Percentiles rank a stretch among this genome's conserved stretches.
These are phyloP conservation scores for Typha latifolia DNA, from an alignment of 176 grass and related monocot genomes.

Conservation along the genomic window DNA sequence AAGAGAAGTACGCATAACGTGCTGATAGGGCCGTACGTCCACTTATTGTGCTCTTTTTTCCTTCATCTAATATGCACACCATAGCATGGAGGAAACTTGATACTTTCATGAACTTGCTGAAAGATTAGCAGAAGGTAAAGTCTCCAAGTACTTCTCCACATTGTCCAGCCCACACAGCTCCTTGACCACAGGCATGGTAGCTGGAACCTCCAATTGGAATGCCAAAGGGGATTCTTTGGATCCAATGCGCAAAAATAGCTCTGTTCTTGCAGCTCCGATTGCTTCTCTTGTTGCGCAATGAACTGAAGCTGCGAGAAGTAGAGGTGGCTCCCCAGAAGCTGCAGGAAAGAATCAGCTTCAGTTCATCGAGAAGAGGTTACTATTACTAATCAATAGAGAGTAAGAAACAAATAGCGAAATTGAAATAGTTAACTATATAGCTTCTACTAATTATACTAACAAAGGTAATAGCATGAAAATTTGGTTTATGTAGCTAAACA, in stretches of 20 bases:
- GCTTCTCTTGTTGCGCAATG: constrained; percentile 67
- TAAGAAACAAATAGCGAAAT: no score
- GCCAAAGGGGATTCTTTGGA: constrained; percentile 23
- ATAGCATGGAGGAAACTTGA: no score
- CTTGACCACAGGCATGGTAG: constrained; percentile 69
- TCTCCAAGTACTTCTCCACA: constrained; percentile 61
- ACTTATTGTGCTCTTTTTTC: no score
- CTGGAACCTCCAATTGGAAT: constrained; percentile 56
- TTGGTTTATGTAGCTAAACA: no score
- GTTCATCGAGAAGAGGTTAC: not conserved
- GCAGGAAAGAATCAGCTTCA: constrained; percentile 6
- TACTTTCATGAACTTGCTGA: not conserved
- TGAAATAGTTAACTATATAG: no score
- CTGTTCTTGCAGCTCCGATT: constrained; percentile 46
- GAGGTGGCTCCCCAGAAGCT: constrained; percentile 89
- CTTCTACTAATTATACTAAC: no score
- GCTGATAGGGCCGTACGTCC: no score
- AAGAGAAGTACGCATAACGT: no score
- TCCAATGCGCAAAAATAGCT: constrained; percentile 1
- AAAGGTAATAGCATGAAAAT: no score
- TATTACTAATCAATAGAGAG: no score
- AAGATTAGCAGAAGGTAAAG: constrained; percentile 23
- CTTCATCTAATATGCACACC: no score
- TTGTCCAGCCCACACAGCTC: constrained; percentile 70
- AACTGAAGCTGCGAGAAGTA: constrained; percentile 77